These are phyloP conservation scores for Pseudozyma pruni DNA, from an alignment of 1,284 basidiomycete genomes.

Conservation along the genomic window DNA sequence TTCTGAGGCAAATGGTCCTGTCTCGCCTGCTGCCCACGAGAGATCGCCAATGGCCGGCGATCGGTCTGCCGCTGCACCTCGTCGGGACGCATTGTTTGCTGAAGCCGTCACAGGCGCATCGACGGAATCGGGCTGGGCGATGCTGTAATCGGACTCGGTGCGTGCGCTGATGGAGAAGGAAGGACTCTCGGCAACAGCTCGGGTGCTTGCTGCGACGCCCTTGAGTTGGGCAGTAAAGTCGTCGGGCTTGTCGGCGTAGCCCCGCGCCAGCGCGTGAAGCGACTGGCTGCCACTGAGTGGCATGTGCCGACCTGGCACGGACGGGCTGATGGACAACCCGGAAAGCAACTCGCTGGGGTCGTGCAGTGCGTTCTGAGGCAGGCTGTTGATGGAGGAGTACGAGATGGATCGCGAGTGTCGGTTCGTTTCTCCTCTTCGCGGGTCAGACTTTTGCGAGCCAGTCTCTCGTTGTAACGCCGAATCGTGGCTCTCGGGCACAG, in stretches of 20 bases:
- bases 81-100: conserved; percentile 14
- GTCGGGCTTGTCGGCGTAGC: conserved; percentile 26
- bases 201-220: conserved; percentile 23
- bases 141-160: conserved; percentile 52
- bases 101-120: conserved; percentile 20
- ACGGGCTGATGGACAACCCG: conserved; percentile 34
- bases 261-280: conserved; percentile 36
- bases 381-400: conserved; percentile 53
- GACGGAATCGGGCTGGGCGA: conserved; percentile 19
- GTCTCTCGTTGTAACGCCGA: conserved; percentile 10
- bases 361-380: conserved; percentile 25
- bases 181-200: conserved; percentile 43
- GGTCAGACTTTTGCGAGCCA: conserved; percentile 6
- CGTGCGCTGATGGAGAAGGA: conserved; percentile 56
- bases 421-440: conserved; percentile 20
- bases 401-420: conserved; percentile 62
- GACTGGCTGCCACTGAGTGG: conserved; percentile 36
- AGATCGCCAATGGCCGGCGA: conserved; percentile 58
- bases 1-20: conserved; percentile 53
- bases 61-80: conserved; percentile 4
- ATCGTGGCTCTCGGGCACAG: conserved; percentile 19
- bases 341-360: conserved; percentile 24
- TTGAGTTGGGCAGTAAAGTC: conserved; percentile 44
- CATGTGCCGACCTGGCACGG: conserved; percentile 25
- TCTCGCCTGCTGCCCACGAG: conserved; percentile 61